These are phyloP conservation scores for Pyracantha coccinea DNA, from an alignment of 331 rosid species.

Conservation along the genomic window DNA sequence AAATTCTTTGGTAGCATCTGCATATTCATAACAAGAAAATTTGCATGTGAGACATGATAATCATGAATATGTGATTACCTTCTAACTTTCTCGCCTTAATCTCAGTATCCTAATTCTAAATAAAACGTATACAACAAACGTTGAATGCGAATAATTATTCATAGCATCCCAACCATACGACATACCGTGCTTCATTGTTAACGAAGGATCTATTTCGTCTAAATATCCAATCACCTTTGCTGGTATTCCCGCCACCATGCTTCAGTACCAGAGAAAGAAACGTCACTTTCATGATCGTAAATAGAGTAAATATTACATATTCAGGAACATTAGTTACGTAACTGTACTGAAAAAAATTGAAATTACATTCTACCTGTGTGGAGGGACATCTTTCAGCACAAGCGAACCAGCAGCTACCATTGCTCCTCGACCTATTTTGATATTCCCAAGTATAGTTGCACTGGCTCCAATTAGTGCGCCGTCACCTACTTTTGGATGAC, in stretches of 20 bases:
- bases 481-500: conserved; percentile 89
- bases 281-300: conserved; percentile 1
- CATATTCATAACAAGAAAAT: conserved; percentile 15
- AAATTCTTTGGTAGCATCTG: conserved; percentile 82
- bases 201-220: conserved; percentile 59
- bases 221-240: conserved; percentile 68
- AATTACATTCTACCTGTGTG: conserved; percentile 49
- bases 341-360: not conserved
- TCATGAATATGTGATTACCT: not conserved
- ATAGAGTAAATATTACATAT: not conserved
- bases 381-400: conserved; percentile 74
- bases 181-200: conserved; percentile 98
- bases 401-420: conserved; percentile 91
- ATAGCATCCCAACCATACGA: not conserved
- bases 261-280: conserved; percentile 18
- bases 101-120: not conserved
- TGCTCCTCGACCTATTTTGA: conserved; percentile 72
- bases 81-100: not conserved
- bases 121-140: not conserved
- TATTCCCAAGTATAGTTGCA: conserved; percentile 80
- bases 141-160: not conserved
- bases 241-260: conserved; percentile 91
- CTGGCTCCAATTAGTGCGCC: conserved; percentile 88
- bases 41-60: not conserved
- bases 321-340: not conserved